phyloP scores from a whole-genome alignment of 2,329 filamentous ascomycete species.

The Alternaria sp. region DNA sequence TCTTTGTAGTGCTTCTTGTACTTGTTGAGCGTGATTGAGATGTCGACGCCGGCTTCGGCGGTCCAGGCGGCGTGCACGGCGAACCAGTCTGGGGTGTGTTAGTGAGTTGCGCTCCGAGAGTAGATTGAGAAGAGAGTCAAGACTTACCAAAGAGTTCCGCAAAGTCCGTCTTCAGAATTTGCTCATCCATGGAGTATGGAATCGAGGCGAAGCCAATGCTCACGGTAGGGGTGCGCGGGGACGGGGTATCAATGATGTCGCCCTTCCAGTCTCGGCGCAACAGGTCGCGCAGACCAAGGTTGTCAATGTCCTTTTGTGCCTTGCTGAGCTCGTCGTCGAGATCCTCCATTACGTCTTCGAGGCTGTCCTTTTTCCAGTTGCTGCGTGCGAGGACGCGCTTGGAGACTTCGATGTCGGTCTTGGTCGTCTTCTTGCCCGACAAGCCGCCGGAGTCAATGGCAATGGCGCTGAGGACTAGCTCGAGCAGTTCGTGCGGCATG shows the following conservation, averaged over 20 bases:
- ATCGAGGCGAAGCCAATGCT: conserved; percentile 56
- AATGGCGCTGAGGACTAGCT: conserved; percentile 55
- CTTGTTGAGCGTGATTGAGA: conserved; percentile 55
- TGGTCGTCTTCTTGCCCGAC: conserved; percentile 43
- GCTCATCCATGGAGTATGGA: conserved; percentile 55
- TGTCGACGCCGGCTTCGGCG: conserved; percentile 53
- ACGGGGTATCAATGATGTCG: conserved; percentile 55
- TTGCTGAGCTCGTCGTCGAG: conserved; percentile 49
- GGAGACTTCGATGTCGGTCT: conserved; percentile 49
- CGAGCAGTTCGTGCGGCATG: conserved; percentile 57
- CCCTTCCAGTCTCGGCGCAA: conserved; percentile 58
- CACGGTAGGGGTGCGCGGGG: conserved; percentile 54
- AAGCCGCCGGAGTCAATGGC: conserved; percentile 56
- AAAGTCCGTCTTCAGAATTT: conserved; percentile 56
- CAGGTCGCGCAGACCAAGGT: conserved; percentile 53
- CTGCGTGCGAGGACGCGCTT: conserved; percentile 51
- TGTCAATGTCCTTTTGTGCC: conserved; percentile 53
- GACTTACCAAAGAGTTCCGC: conserved; percentile 50
- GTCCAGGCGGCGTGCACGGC: conserved; percentile 58
- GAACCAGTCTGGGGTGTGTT: conserved; percentile 49
- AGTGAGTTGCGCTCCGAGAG: background rate
- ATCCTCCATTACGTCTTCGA: conserved; percentile 52
- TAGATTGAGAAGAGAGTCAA: too few species aligned
- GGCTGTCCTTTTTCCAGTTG: conserved; percentile 49
- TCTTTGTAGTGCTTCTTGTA: conserved; percentile 51